phyloP scores from a whole-genome alignment of 2,329 filamentous ascomycete species.

The Chaetomium strumarium region DNA sequence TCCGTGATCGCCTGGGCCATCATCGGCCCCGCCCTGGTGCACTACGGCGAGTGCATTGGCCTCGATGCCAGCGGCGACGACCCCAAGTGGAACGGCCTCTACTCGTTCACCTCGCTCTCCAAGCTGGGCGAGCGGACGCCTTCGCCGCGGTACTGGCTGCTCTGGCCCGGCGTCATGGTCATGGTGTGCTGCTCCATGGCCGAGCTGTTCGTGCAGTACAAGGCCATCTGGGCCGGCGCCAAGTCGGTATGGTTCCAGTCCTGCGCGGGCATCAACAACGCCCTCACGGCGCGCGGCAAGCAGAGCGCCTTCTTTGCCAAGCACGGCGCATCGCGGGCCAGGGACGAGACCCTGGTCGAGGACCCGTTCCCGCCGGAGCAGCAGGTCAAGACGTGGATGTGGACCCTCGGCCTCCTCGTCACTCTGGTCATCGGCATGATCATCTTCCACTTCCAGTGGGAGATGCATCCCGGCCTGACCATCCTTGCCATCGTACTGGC shows the following conservation, averaged over 20 bases:
- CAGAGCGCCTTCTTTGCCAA: constrained; percentile 38
- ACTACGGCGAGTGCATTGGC: constrained; percentile 44
- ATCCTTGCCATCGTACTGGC: constrained; percentile 51
- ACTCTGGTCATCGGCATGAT: constrained; percentile 47
- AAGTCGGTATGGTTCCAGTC: constrained; percentile 43
- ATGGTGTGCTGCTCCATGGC: constrained; percentile 37
- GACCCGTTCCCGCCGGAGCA: constrained; percentile 43
- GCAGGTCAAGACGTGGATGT: constrained; percentile 49
- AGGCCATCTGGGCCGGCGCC: constrained; percentile 34
- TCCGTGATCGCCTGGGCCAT: constrained; percentile 50
- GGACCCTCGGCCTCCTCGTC: constrained; percentile 41
- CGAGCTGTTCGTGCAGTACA: constrained; percentile 36
- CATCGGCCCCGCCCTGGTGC: constrained; percentile 51
- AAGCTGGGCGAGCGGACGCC: constrained; percentile 31
- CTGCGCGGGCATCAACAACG: constrained; percentile 37
- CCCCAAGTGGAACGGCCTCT: constrained; percentile 39
- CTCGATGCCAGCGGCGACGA: constrained; percentile 32
- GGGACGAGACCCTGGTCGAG: constrained; percentile 35
- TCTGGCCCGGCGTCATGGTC: constrained; percentile 39
- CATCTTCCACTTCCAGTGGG: constrained; percentile 46
- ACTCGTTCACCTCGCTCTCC: constrained; percentile 32
- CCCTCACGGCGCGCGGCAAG: constrained; percentile 37
- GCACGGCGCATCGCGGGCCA: constrained; percentile 30
- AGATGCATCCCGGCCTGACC: constrained; percentile 51
- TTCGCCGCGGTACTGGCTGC: constrained; percentile 36